Base-by-base conservation (phyloP, 140 eudicot species). In the Cichorium intybus region DNA sequence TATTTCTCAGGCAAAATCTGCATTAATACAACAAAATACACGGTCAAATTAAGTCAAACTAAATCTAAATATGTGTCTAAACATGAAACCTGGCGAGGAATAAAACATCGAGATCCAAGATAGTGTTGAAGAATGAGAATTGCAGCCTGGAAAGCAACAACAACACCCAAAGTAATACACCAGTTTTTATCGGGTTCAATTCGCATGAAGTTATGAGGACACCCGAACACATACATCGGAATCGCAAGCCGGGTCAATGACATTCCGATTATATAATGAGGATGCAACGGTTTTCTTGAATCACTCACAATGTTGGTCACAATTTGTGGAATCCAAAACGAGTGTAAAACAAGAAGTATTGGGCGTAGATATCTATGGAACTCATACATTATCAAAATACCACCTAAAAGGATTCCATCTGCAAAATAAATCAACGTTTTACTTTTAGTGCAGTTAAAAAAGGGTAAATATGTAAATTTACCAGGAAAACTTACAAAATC, bases 1-100 rank as follows among this genome's bases (percentile, higher is more conserved):
- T 92, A 92, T 73, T 88, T 92, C 74, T 92, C 98, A 2, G 98
- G 98, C 76, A 92, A 84, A 71, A 92, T 88, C 98, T 92, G 95
- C 87, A 77, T 28, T 21, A 58, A 71, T 4, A 63, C 14, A 82
- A 49, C 33, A 67, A 49, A 49, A 48, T 16, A 15, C 8, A 50
- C 23, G 11, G 53, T 29, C 49, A 67, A 26, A 54, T 48, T 10
- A 2, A 12, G 46, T 12, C 18, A 35, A 39, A 45, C 46, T 37
- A 60, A 15, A 49, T 3, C 9, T 24, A 10, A 37, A 39, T 4
- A 4, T 5, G 6, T 4, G 5, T 27, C 31, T 27, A 6, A 31
- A 31, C 1, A 75, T 43, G 22, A 65, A 75, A 90, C 98, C 98
- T 92, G 98, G 34, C 84, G 93, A 57, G 98, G 98, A 69, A 92